These are phyloP conservation scores for Penicillium coffeae DNA, from an alignment of 495 filamentous ascomycete genomes.

Conservation along the genomic window DNA sequence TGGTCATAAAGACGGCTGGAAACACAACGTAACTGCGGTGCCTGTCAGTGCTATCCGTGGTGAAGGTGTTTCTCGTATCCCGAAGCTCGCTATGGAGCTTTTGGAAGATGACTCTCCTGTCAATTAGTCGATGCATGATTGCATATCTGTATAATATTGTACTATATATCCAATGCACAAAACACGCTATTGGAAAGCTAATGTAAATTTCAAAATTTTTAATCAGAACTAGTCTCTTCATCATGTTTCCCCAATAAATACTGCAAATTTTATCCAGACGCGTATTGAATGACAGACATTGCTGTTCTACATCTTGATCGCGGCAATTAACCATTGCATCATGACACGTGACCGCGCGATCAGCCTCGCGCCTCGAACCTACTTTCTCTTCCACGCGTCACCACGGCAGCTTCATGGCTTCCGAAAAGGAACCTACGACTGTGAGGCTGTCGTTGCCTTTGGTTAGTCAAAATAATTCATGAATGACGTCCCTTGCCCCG, in stretches of 20 bases:
- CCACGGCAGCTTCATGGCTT: constrained; percentile 48
- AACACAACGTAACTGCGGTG: constrained; percentile 59
- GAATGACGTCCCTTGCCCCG: too few relatives aligned
- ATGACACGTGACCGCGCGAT: constrained; percentile 36
- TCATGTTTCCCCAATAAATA: too few relatives aligned
- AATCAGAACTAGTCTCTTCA: too few relatives aligned
- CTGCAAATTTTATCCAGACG: too few relatives aligned
- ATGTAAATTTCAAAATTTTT: too few relatives aligned
- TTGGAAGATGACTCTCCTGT: constrained; percentile 43
- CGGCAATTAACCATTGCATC: constrained; percentile 23
- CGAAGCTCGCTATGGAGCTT: constrained; percentile 71
- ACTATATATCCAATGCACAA: not conserved
- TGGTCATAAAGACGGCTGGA: constrained; percentile 64
- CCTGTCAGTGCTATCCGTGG: constrained; percentile 86
- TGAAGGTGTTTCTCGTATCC: constrained; percentile 75
- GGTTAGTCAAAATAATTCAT: constrained; percentile 45
- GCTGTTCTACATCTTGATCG: too few relatives aligned
- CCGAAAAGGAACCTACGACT: constrained; percentile 56
- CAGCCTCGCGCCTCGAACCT: constrained; percentile 1
- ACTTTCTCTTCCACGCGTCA: constrained; percentile 20
- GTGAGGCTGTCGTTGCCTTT: constrained; percentile 93
- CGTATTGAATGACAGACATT: too few relatives aligned
- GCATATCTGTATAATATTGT: constrained; percentile 1
- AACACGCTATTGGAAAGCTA: too few relatives aligned
- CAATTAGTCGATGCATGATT: not conserved